Base-by-base conservation (phyloP, 2,329 filamentous ascomycete species). In the Fusarium sp. region DNA sequence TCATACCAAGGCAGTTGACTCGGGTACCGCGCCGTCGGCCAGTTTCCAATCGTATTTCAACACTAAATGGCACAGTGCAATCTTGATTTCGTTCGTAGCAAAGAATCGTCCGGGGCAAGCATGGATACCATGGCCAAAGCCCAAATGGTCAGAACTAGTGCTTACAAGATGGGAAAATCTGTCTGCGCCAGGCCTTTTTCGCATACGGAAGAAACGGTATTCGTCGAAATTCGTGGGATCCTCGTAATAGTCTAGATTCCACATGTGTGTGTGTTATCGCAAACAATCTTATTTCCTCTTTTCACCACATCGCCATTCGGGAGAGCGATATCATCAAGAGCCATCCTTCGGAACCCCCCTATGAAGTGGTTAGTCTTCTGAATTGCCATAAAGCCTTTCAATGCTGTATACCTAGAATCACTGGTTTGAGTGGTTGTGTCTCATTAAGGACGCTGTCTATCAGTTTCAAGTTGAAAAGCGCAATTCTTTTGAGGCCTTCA, bases 41-140 rank as follows among this genome's bases (percentile, higher is more conserved):
- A 69, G 8, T 33, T 61, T 61, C 63, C 63, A 62, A 34, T 88
- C 86, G 63, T 86, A 87, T 61, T 86, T 84, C 22, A 84, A 67
- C 1, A 87, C 55, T 38, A 87, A 69, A 60, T 86, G 82, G 3
- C 83, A 78, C 4, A 88, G 59, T 2, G 85, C 75, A 71, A 88
- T 83, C 75, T 88, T 88, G 38, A 86, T 76, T 74, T 86, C 84
- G 45, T 84, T 82, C 0, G 83, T 80, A 0, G 85, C 85, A 65
- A 87, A 87, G 75, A 88, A 88, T 1, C 86, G 80, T 0, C 86
- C 86, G 0, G 84, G 83, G 51, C 86, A 85, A 1, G 82, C 84
- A 73, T 88, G 85, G 42, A 82, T 77, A 0, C 87, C 87, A 61
- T 87, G 84, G 0, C 87, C 86, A 70, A 89, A 89, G 0, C 81